These are phyloP conservation scores for Inga laurina DNA, from an alignment of 306 rosid genomes.

Conservation along the genomic window DNA sequence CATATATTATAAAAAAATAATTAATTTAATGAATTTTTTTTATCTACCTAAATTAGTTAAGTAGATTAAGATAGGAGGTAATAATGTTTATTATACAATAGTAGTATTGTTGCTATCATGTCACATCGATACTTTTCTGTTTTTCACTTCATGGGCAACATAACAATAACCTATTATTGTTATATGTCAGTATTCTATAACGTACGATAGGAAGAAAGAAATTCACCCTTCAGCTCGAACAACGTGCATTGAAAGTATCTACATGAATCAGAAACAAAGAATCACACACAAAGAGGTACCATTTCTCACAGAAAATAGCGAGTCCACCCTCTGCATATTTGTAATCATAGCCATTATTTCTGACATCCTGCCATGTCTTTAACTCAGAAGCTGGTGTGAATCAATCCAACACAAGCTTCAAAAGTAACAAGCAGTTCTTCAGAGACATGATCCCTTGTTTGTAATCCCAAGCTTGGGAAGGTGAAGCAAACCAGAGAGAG, in stretches of 20 bases:
- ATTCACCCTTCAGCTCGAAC: neutral
- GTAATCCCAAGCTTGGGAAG: neutral
- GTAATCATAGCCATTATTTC: conserved; percentile 21
- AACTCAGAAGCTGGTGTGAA: neutral
- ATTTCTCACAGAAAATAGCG: neutral
- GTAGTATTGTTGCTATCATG: neutral
- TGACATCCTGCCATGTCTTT: conserved; percentile 19
- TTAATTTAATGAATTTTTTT: too few relatives aligned
- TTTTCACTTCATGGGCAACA: neutral
- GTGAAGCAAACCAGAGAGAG: neutral
- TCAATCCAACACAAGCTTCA: conserved; percentile 13
- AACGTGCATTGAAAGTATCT: neutral
- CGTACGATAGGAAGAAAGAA: neutral
- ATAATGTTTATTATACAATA: too few relatives aligned
- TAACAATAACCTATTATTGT: neutral
- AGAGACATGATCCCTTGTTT: neutral
- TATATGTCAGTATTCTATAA: neutral
- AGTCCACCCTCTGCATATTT: neutral
- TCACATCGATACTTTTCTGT: neutral
- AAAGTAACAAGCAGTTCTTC: conserved; percentile 12
- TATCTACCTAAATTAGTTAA: too few relatives aligned
- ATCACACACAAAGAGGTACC: neutral
- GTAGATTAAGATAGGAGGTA: too few relatives aligned
- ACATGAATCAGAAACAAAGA: neutral
- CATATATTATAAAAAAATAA: too few relatives aligned